phyloP scores from a whole-genome alignment of 306 rosid species.

The Lathyrus aphaca region DNA sequence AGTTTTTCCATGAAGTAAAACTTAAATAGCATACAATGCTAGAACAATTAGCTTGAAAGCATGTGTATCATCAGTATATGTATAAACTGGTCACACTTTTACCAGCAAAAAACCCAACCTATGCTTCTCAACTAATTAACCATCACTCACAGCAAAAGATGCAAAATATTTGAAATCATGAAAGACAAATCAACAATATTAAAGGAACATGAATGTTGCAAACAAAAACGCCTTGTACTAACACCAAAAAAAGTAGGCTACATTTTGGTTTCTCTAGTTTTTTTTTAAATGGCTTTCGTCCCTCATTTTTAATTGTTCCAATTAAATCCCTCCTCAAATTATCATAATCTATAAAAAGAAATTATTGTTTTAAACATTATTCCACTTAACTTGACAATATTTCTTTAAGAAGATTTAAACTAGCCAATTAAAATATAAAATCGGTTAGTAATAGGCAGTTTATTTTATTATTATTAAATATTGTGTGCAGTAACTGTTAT shows the following conservation, averaged over 20 bases:
- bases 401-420: too few species aligned
- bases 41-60: slow-evolving; percentile 3
- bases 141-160: slow-evolving; percentile 18
- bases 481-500: too few species aligned
- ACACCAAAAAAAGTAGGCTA: slow-evolving; percentile 15
- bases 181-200: slow-evolving; percentile 10
- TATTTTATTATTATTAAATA: too few species aligned
- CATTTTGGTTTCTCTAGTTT: not conserved
- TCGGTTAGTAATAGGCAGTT: too few species aligned
- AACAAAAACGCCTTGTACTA: slow-evolving; percentile 3
- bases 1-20: not conserved
- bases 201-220: slow-evolving; percentile 1
- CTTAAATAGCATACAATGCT: not conserved
- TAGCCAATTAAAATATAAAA: too few species aligned
- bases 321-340: too few species aligned
- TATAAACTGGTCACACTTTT: slow-evolving; percentile 9
- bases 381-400: too few species aligned
- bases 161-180: slow-evolving; percentile 12
- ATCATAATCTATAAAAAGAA: too few species aligned
- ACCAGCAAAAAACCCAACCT: not conserved
- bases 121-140: slow-evolving; percentile 20
- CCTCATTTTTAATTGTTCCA: not conserved
- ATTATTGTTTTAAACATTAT: too few species aligned
- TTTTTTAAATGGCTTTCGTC: not conserved
- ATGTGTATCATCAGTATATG: not conserved